Conservation (phyloP, 208 protist genomes). For the Phytomonas serpens region DNA sequence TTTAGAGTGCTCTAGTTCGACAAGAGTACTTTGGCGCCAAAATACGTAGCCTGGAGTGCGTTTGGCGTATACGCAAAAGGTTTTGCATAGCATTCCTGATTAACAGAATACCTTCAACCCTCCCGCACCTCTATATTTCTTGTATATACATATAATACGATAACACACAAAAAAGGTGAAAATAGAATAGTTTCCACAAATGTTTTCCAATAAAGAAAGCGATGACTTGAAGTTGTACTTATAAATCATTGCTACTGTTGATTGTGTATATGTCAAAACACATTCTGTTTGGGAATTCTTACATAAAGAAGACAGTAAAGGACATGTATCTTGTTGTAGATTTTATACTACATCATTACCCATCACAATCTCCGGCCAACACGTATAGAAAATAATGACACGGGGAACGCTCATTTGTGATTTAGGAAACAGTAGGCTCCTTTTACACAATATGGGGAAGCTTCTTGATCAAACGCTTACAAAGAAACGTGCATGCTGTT, state of each 20-base stretch:
- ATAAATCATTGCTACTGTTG: neutral
- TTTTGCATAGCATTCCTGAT: neutral
- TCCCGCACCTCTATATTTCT: neutral
- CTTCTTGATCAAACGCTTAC: neutral
- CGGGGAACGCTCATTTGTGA: neutral
- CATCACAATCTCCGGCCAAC: neutral
- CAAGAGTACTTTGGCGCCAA: slow-evolving; percentile 73
- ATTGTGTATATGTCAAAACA: neutral
- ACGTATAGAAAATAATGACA: neutral
- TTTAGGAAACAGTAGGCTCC: neutral
- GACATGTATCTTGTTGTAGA: neutral
- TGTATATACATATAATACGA: neutral
- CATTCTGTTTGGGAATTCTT: neutral
- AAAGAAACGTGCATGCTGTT: neutral
- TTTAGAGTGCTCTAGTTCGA: slow-evolving; percentile 66
- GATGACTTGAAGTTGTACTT: neutral
- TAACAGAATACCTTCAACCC: neutral
- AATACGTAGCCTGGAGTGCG: slow-evolving; percentile 87
- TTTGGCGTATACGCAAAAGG: neutral
- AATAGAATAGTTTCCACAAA: neutral
- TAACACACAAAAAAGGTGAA: neutral
- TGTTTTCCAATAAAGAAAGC: neutral
- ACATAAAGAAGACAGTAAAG: neutral
- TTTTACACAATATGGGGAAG: neutral
- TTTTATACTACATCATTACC: neutral